Conservation (phyloP, 768 basidiomycete genomes). For the Gymnopilus junonius region DNA sequence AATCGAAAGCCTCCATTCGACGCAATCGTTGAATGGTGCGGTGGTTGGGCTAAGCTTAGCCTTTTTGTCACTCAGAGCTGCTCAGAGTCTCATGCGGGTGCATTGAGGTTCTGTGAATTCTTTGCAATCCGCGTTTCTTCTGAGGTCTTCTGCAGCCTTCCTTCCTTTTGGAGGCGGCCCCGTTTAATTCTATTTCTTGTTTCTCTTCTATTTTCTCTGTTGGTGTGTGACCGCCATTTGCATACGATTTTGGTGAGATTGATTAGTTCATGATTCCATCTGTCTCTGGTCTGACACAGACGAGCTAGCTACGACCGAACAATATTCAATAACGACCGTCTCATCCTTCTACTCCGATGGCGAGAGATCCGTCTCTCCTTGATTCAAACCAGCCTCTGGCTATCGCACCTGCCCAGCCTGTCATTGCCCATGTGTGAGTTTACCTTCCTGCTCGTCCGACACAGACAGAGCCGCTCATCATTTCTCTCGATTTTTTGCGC, state of each 20-base stretch:
- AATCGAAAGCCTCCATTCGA: no score
- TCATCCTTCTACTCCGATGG: no score
- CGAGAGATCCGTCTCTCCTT: constrained; percentile 46
- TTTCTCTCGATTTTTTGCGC: neutral
- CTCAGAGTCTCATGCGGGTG: neutral
- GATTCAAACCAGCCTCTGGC: constrained; percentile 42
- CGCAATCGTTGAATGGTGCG: no score
- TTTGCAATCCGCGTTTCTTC: neutral
- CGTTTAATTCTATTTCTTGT: neutral
- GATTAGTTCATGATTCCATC: neutral
- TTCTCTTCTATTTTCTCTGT: no score
- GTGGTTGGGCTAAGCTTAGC: neutral
- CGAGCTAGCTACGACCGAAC: no score
- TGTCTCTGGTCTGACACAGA: neutral
- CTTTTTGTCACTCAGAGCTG: neutral
- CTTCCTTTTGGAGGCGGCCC: neutral
- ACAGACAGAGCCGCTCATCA: neutral
- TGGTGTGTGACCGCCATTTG: no score
- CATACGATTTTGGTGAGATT: neutral
- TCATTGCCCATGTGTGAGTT: constrained; percentile 67
- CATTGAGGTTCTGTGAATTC: no score
- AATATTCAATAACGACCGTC: no score
- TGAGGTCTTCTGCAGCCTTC: no score
- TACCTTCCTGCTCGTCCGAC: no score
- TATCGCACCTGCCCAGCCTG: constrained; percentile 47